Evolutionary conservation across 169 alveolate species (phyloP).

Genomic region (Cryptosporidium baileyi): DNA sequence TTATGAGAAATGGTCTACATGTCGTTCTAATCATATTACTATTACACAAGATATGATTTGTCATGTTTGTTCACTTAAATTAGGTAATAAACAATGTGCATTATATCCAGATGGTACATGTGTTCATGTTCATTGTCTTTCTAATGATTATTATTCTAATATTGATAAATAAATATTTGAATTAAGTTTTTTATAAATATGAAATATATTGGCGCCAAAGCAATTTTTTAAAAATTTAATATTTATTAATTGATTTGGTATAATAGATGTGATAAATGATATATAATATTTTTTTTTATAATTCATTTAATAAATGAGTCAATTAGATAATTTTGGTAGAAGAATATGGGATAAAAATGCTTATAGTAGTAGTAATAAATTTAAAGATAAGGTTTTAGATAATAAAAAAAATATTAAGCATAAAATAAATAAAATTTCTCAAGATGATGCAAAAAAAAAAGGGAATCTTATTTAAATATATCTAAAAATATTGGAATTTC

Average conservation of each 20-base stretch:
- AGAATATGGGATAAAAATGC: constrained; percentile 60
- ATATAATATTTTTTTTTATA: neutral
- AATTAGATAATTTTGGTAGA: constrained; percentile 15
- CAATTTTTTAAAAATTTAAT: neutral
- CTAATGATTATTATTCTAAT: constrained; percentile 11
- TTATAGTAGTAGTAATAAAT: constrained; percentile 27
- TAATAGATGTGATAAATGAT: too few relatives aligned
- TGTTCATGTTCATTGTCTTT: constrained; percentile 50
- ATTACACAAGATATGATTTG: constrained; percentile 68
- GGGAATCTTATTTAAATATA: constrained; percentile 19
- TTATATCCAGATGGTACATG: constrained; percentile 59
- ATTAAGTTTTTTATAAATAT: neutral
- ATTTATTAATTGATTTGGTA: neutral
- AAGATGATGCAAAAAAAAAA: neutral
- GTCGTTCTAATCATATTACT: constrained; percentile 27
- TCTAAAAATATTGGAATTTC: neutral
- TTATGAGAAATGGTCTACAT: constrained; percentile 41
- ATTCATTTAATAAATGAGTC: neutral
- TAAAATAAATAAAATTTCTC: neutral
- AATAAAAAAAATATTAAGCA: neutral
- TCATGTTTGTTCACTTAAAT: constrained; percentile 38
- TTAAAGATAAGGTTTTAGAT: neutral
- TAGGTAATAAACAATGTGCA: constrained; percentile 58
- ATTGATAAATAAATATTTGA: neutral
- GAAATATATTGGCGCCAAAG: neutral